Percentiles rank a stretch among this genome's conserved stretches.
These are phyloP conservation scores for Zizania palustris DNA, from an alignment of 202 grass and related monocot genomes.

Conservation along the genomic window DNA sequence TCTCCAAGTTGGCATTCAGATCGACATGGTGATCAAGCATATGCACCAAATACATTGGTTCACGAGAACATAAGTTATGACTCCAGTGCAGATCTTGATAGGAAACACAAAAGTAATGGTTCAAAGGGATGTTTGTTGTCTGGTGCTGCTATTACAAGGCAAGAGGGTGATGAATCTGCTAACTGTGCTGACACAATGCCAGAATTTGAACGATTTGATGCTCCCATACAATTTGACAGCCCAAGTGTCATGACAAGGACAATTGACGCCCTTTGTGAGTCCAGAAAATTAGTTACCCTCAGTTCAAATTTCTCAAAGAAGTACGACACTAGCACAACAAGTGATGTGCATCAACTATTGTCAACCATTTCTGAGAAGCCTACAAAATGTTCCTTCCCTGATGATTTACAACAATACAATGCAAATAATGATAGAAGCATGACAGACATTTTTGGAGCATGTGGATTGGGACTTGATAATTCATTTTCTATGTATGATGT, in stretches of 20 bases:
- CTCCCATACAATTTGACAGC: constrained; percentile 50
- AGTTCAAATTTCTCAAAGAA: constrained; percentile 32
- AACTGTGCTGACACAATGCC: constrained; percentile 59
- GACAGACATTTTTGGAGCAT: constrained; percentile 35
- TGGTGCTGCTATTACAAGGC: constrained; percentile 39
- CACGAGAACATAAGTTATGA: constrained; percentile 41
- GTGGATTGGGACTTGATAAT: constrained; percentile 43
- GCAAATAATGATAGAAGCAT: constrained; percentile 39
- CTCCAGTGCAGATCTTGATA: constrained; percentile 39
- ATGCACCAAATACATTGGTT: constrained; percentile 32
- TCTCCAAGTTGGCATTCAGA: constrained; percentile 29
- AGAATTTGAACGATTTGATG: constrained; percentile 73
- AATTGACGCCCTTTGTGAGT: constrained; percentile 35
- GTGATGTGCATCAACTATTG: constrained; percentile 48
- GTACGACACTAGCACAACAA: constrained; percentile 43
- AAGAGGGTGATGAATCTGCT: constrained; percentile 42
- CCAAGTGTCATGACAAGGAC: constrained; percentile 46
- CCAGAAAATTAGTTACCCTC: constrained; percentile 41
- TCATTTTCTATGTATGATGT: constrained; percentile 44
- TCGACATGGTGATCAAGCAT: constrained; percentile 41
- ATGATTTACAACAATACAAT: constrained; percentile 43
- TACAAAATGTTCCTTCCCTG: constrained; percentile 47
- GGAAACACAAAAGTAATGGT: constrained; percentile 39
- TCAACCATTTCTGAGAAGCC: constrained; percentile 55
- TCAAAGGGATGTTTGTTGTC: constrained; percentile 23